These are phyloP conservation scores for Cyclotella distinguenda DNA, from an alignment of 108 stramenopile species.

Conservation along the genomic window DNA sequence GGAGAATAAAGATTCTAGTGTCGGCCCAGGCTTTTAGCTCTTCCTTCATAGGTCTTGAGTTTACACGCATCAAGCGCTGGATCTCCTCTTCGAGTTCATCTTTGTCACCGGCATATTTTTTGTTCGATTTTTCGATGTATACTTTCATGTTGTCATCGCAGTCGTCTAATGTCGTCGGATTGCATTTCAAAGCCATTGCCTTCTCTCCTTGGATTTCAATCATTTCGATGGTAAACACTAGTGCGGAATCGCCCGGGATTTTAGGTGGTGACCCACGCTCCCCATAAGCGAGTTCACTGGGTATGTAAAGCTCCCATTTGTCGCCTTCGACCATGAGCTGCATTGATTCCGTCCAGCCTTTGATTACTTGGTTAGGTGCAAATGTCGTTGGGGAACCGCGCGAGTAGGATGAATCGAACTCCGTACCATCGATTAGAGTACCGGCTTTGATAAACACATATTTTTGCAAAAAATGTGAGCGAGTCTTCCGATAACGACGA, in stretches of 20 bases:
- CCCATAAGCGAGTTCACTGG: slow-evolving; percentile 89
- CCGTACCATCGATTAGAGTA: slow-evolving; percentile 82
- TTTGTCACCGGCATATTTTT: slow-evolving; percentile 35
- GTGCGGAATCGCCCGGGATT: slow-evolving; percentile 75
- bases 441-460: slow-evolving; percentile 46
- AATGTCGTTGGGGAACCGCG: slow-evolving; percentile 86
- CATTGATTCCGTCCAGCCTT: slow-evolving; percentile 83
- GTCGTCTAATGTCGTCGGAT: slow-evolving; percentile 36
- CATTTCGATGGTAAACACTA: slow-evolving; percentile 92
- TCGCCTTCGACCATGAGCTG: slow-evolving; percentile 88
- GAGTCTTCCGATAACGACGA: too few relatives aligned
- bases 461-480: not conserved
- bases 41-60: slow-evolving; percentile 44
- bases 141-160: slow-evolving; percentile 67
- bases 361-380: slow-evolving; percentile 92
- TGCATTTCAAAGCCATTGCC: slow-evolving; percentile 58
- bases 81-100: slow-evolving; percentile 51
- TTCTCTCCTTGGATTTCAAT: slow-evolving; percentile 71
- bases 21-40: slow-evolving; percentile 49
- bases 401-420: slow-evolving; percentile 85
- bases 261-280: slow-evolving; percentile 70
- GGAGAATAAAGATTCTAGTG: slow-evolving; percentile 47
- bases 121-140: slow-evolving; percentile 63
- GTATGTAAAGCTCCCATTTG: slow-evolving; percentile 85
- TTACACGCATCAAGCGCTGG: slow-evolving; percentile 48